Conservation (phyloP, 208 protist genomes). For the Trichomonas tenax region DNA sequence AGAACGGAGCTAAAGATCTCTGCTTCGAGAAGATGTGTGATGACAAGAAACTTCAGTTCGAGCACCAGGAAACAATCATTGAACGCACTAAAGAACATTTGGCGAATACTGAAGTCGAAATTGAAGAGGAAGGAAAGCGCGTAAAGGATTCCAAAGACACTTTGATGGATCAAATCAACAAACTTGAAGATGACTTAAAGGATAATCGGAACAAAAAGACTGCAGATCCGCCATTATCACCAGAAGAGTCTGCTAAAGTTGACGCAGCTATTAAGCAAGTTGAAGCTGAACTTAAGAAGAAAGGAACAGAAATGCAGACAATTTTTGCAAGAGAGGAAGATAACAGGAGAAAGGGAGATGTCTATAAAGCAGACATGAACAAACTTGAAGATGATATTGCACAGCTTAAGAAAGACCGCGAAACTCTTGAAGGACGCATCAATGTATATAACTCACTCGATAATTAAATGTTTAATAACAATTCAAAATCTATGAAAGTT, state of each 20-base stretch:
- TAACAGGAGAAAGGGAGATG: background rate
- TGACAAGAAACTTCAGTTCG: background rate
- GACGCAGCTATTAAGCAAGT: background rate
- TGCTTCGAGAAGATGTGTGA: background rate
- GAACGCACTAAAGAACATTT: background rate
- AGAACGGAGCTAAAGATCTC: background rate
- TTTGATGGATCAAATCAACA: background rate
- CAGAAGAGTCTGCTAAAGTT: background rate
- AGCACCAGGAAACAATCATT: background rate
- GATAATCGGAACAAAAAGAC: background rate
- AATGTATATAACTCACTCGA: background rate
- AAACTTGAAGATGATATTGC: background rate
- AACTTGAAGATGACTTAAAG: background rate
- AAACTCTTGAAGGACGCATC: background rate
- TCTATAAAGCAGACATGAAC: background rate
- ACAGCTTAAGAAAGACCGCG: background rate
- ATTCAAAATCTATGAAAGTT: background rate
- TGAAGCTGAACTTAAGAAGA: background rate
- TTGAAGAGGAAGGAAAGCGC: background rate
- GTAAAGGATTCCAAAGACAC: background rate
- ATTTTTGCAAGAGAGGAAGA: background rate
- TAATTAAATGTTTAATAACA: background rate
- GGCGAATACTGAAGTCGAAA: background rate
- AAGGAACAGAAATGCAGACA: background rate
- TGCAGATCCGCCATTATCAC: background rate